Evolutionary conservation across 176 grass and related monocot genomes (phyloP), one percentile per base, ranked within the genome.

Genomic region (Triticum turgidum): DNA sequence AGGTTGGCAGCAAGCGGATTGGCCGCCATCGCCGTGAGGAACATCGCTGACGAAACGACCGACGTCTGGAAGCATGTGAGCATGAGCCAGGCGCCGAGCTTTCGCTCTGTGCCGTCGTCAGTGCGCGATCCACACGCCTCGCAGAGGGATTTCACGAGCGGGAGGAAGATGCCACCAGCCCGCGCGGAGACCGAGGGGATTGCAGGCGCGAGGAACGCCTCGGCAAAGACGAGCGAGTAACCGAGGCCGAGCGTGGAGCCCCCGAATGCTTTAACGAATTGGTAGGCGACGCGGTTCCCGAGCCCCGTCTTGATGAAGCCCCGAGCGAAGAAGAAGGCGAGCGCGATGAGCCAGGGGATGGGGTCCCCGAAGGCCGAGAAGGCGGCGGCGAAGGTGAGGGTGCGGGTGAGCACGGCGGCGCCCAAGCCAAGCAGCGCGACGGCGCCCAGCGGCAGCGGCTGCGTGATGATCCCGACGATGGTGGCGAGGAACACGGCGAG

Each of bases 21-120:
- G 1, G 97, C 94, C 0, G 97, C 97, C 97, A 96, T 99, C 2
- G 77, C 97, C 4, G 97, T 96, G 77, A 99, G 94, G 86, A 99
- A 96, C 97, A 99, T 99, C 45, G 97, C 83, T 0, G 97, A 99
- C 2, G 97, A 99, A 62, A 96, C 75, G 62, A 93, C 97, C 1
- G 97, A 96, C 17, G 97, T 99, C 85, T 96, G 97, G 85, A 99
- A 99, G 80, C 97, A 99, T 1, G 97, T 99, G 77, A 99, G 89
- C 97, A 99, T 99, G 71, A 99, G 92, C 97, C 97, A 99, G 0
- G 97, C 49, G n/a, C 97, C 97, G 39, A 99, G 94, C 76, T 54
- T 87, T 6, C 85, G 27, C 89, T 94, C 97, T 0, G 94, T 94
- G 38, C 92, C 97, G 33, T 99, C 97, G 39, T 94, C 92, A 2